Evolutionary conservation across 1,139 yeast genomes (phyloP), one percentile per base, ranked within the genome.

Genomic region (Magnusiomyces suaveolens): DNA sequence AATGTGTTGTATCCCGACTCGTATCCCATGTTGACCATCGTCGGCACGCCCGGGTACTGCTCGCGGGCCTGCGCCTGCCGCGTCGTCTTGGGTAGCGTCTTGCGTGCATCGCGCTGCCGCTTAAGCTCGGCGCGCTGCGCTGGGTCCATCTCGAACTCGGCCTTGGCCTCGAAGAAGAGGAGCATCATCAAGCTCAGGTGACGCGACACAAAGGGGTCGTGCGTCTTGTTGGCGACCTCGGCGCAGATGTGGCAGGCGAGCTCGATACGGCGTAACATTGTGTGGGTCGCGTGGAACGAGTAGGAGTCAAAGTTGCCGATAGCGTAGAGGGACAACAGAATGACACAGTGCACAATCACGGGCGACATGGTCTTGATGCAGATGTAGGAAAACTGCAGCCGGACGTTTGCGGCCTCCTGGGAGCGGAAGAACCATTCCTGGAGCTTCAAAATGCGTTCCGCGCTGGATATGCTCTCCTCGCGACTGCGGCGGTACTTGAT

Each of bases 391-490:
- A 10, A 46, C 36, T 29, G n/a, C 6, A 16, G 6, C 16, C 65
- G 54, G 25, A 63, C 56, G 16, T 46, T 55, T 18, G 53, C 58
- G 1, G 67, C 66, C n/a, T 60, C 63, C 0, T 63, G 60, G 1
- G 66, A 56, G 26, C 54, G 53, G 53, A 59, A 65, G 24, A 67
- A 58, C 71, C 72, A 69, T 21, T 63, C 62, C 43, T 60, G 62
- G 20, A 65, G 57, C 50, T 64, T 62, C n/a, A 69, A 53, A 26
- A 69, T 60, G 4, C 60, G 62, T 10, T 63, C 56, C 8, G 69
- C 62, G 1, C 70, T 68, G 39, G 60, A 60, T 41, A 67, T 55
- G 39, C 64, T 59, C 24, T 62, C 67, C 25, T 66, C 65, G 10
- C 65, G 57, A 41, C 64, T 62, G 46, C 63, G 56, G 25, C 59